Base-by-base conservation (phyloP, 179 eudicot species). In the Corrigiola litoralis region DNA sequence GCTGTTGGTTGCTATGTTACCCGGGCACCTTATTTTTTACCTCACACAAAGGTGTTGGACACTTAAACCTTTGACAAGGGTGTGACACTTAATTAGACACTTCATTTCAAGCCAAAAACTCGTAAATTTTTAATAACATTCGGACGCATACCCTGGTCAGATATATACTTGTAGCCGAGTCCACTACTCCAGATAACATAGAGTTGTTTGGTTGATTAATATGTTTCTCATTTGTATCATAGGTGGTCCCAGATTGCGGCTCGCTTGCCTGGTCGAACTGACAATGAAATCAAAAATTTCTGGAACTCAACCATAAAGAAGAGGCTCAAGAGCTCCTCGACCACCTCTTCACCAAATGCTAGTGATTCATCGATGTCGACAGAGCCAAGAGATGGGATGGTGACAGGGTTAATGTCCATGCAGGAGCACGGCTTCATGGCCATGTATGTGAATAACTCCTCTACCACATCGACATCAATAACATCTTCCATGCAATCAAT, bases 161-260 rank as follows among this genome's bases (percentile, higher is more conserved):
- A n/a, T n/a, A n/a, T n/a, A n/a, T n/a, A n/a, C n/a, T n/a, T n/a
- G n/a, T n/a, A n/a, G n/a, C n/a, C n/a, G n/a, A n/a, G n/a, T n/a
- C n/a, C n/a, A n/a, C n/a, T n/a, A n/a, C n/a, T n/a, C n/a, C n/a
- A n/a, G n/a, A n/a, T n/a, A n/a, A n/a, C n/a, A n/a, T n/a, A n/a
- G n/a, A n/a, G n/a, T n/a, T n/a, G 5, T 28, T 2, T n/a, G 6
- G 58, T 23, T 16, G 31, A 29, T 28, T 53, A 49, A 49, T 49
- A 5, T 27, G 13, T 25, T 29, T 20, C 2, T 37, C 10, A 5
- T 58, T 4, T 63, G 37, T 37, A n/a, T n/a, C 33, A 8, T 58
- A 90, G 97, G 83, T 90, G 97, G 97, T 90, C 97, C 18, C 92
- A 88, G 48, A 90, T 90, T 11, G 97, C 97, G 1, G 82, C 92